These are phyloP conservation scores for Daldinia decipiens DNA, from an alignment of 495 filamentous ascomycete species.

Conservation along the genomic window DNA sequence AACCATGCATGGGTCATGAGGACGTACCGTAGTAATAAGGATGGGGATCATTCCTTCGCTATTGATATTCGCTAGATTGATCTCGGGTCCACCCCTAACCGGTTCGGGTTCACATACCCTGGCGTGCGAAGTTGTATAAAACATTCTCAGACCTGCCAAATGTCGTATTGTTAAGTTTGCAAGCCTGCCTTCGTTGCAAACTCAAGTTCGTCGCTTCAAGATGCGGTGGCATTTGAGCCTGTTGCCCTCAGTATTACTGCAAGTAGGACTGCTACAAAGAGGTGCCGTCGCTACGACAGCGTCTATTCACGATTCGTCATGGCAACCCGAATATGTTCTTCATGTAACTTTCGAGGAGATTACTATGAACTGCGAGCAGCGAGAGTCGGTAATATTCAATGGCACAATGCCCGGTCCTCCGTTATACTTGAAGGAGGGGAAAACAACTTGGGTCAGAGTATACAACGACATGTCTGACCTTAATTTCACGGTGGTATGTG, in stretches of 20 bases:
- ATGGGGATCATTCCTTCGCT: slow-evolving; percentile 37
- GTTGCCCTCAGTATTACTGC: slow-evolving; percentile 34
- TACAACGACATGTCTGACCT: slow-evolving; percentile 66
- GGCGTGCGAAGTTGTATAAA: slow-evolving; percentile 35
- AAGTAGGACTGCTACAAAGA: slow-evolving; percentile 37
- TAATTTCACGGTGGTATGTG: slow-evolving; percentile 65
- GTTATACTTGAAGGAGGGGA: slow-evolving; percentile 58
- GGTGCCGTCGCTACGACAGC: slow-evolving; percentile 32
- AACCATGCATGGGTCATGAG: slow-evolving; percentile 28
- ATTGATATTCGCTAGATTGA: slow-evolving; percentile 13
- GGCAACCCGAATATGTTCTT: slow-evolving; percentile 61
- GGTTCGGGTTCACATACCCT: slow-evolving; percentile 24
- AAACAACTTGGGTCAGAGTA: slow-evolving; percentile 66
- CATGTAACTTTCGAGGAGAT: slow-evolving; percentile 54
- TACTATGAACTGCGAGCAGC: slow-evolving; percentile 55
- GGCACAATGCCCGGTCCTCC: slow-evolving; percentile 64
- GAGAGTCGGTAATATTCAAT: slow-evolving; percentile 62
- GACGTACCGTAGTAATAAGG: slow-evolving; percentile 31
- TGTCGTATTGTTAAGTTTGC: slow-evolving; percentile 21
- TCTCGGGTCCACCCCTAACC: slow-evolving; percentile 20
- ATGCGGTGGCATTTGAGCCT: slow-evolving; percentile 43
- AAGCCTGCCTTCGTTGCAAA: slow-evolving; percentile 20
- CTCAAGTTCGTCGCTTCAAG: slow-evolving; percentile 22
- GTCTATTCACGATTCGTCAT: slow-evolving; percentile 39
- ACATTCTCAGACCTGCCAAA: slow-evolving; percentile 32